phyloP scores from a whole-genome alignment of 1,139 yeast species.

The Yamadazyma trypodendri region DNA sequence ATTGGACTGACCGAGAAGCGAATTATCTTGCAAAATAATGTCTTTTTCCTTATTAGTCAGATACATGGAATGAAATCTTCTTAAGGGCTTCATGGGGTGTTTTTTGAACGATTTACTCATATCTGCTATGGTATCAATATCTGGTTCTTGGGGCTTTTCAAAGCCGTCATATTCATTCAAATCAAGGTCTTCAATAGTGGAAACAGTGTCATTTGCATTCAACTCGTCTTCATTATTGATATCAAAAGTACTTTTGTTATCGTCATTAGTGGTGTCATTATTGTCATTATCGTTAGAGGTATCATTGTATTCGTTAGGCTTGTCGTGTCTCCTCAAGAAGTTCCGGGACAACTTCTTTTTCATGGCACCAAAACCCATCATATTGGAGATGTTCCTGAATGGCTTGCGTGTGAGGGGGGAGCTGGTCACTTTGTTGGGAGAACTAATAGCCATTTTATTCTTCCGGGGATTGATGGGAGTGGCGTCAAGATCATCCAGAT shows the following conservation, averaged over 20 bases:
- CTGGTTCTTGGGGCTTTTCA: conserved; percentile 2
- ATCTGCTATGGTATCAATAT: neutral
- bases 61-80: conserved; percentile 69
- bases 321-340: neutral
- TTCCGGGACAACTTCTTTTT: conserved; percentile 11
- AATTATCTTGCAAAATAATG: conserved; percentile 31
- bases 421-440: no score
- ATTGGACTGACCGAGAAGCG: conserved; percentile 37
- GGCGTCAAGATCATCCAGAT: conserved; percentile 6
- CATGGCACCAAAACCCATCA: conserved; percentile 9
- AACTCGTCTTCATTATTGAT: conserved; percentile 11
- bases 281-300: neutral
- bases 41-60: conserved; percentile 44
- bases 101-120: neutral
- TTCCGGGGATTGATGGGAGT: conserved; percentile 13
- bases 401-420: conserved; percentile 22
- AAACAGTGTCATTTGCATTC: conserved; percentile 14
- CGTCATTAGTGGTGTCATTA: conserved; percentile 3
- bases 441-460: conserved; percentile 8
- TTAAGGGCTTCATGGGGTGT: conserved; percentile 18
- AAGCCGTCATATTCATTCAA: conserved; percentile 11
- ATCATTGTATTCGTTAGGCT: neutral
- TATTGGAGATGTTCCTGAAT: conserved; percentile 27
- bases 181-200: conserved; percentile 16
- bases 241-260: conserved; percentile 7